Percentiles rank a stretch among this genome's conserved stretches.
These are phyloP conservation scores for Biscogniauxia sp. DNA, from an alignment of 2,329 filamentous ascomycete species.

Conservation along the genomic window DNA sequence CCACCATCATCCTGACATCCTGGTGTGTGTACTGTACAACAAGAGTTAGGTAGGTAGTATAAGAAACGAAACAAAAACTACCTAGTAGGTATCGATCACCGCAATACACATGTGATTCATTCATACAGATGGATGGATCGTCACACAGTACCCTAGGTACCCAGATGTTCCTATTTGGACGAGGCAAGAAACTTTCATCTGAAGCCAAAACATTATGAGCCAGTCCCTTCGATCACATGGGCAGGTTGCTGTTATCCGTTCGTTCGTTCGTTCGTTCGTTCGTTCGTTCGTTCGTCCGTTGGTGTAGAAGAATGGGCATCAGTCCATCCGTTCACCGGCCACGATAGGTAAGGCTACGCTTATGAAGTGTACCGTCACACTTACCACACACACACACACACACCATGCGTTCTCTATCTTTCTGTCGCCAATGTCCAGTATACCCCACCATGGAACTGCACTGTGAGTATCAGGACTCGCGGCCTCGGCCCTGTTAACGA, in stretches of 20 bases:
- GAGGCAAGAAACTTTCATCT: slow-evolving; percentile 7
- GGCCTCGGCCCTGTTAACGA: slow-evolving; percentile 17
- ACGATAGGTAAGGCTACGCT: slow-evolving; percentile 7
- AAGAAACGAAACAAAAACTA: too few species aligned
- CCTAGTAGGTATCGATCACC: background rate
- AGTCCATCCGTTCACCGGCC: slow-evolving; percentile 27
- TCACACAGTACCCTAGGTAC: slow-evolving; percentile 10
- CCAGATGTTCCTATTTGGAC: slow-evolving; percentile 3
- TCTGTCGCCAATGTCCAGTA: slow-evolving; percentile 4
- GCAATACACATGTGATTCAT: slow-evolving; percentile 5
- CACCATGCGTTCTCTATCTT: background rate
- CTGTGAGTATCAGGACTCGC: slow-evolving; percentile 10
- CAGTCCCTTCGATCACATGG: slow-evolving; percentile 31
- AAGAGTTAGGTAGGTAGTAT: too few species aligned
- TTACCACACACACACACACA: slow-evolving; percentile 15
- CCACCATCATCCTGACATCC: too few species aligned
- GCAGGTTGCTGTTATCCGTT: slow-evolving; percentile 1
- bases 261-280: slow-evolving; percentile 20
- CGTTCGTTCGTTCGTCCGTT: slow-evolving; percentile 21
- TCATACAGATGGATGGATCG: slow-evolving; percentile 7
- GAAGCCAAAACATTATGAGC: slow-evolving; percentile 18
- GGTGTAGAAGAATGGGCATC: slow-evolving; percentile 19
- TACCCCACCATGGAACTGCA: slow-evolving; percentile 13
- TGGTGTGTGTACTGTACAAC: too few species aligned
- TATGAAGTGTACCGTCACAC: slow-evolving; percentile 23